Conservation (phyloP, 768 basidiomycete genomes). For the Rhizopogon rudus region DNA sequence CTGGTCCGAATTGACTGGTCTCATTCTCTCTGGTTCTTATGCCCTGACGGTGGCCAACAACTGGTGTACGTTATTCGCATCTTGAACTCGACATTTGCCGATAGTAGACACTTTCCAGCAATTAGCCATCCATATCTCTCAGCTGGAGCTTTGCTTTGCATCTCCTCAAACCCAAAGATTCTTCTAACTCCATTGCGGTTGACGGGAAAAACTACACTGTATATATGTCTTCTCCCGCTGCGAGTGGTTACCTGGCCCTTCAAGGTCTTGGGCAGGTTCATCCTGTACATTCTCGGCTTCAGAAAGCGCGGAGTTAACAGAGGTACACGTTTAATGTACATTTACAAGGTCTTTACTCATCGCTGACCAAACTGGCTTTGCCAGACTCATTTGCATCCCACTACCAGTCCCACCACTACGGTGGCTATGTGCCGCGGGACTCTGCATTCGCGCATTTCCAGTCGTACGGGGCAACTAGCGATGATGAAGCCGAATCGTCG, state of each 20-base stretch:
- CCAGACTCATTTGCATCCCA: slow-evolving; percentile 6
- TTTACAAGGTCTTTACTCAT: neutral
- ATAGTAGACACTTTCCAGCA: neutral
- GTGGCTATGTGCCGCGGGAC: slow-evolving; percentile 6
- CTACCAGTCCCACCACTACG: slow-evolving; percentile 6
- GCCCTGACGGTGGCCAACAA: neutral
- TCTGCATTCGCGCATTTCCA: slow-evolving; percentile 4
- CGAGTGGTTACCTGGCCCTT: neutral
- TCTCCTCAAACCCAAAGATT: neutral
- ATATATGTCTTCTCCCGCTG: neutral
- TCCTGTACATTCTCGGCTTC: slow-evolving; percentile 1
- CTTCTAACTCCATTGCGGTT: neutral
- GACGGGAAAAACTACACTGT: neutral
- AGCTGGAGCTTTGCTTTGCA: neutral
- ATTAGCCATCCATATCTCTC: neutral
- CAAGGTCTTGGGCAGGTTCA: neutral
- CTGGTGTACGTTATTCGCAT: neutral
- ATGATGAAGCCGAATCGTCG: neutral
- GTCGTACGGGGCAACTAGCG: slow-evolving; percentile 3
- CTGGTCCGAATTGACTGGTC: neutral
- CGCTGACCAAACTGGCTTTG: neutral
- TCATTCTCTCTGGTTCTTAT: neutral
- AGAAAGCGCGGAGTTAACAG: neutral
- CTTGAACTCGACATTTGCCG: too few relatives aligned
- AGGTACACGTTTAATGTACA: neutral